phyloP scores from a whole-genome alignment of 1,284 basidiomycete genomes.

The Irpex lacteus region DNA sequence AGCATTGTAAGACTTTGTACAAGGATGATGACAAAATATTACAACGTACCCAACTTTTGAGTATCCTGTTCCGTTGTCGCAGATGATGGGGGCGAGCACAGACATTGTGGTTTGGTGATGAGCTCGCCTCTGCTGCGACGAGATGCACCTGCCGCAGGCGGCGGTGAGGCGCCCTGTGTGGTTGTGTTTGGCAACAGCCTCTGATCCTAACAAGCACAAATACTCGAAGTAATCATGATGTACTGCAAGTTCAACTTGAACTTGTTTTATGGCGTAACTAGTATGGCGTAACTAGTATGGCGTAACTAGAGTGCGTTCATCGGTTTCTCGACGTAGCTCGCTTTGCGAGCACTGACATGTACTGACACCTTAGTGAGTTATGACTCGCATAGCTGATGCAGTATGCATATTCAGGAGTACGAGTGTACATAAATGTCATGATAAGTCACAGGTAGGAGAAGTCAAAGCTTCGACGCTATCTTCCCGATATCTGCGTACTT shows the following conservation, averaged over 20 bases:
- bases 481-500: conserved; percentile 22
- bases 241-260: neutral
- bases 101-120: conserved; percentile 52
- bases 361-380: neutral
- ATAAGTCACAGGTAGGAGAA: too few species aligned
- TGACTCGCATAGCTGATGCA: too few species aligned
- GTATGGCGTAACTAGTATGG: too few species aligned
- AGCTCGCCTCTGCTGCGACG: neutral
- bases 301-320: neutral
- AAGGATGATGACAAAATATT: neutral
- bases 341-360: neutral
- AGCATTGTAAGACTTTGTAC: neutral
- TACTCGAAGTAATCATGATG: conserved; percentile 1
- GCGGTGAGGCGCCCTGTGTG: conserved; percentile 8
- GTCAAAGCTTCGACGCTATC: conserved; percentile 19
- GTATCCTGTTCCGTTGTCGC: conserved; percentile 97
- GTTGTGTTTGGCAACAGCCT: conserved; percentile 14
- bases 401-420: too few species aligned
- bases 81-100: conserved; percentile 85
- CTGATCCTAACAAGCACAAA: conserved; percentile 18
- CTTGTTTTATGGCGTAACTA: neutral
- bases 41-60: conserved; percentile 90
- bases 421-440: too few species aligned
- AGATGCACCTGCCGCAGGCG: neutral
- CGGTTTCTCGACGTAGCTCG: neutral